Evolutionary conservation across 2,329 filamentous ascomycete species (phyloP).

Genomic region (Catunica adiposa): DNA sequence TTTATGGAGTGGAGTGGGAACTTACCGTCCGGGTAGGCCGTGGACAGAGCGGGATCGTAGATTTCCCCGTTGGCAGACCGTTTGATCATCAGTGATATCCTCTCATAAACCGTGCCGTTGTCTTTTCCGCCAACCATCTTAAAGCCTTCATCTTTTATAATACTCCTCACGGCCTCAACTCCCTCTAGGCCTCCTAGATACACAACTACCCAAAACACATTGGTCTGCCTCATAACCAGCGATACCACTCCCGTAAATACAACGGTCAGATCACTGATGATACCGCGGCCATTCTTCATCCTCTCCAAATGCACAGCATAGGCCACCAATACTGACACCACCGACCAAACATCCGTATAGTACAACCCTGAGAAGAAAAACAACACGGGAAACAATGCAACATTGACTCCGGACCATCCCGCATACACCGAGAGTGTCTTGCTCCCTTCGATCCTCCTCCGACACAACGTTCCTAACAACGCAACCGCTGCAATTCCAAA

Average conservation of each 20-base stretch:
- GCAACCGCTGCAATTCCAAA: slow-evolving; percentile 28
- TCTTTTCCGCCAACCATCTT: neutral
- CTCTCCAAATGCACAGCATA: slow-evolving; percentile 43
- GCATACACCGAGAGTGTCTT: slow-evolving; percentile 21
- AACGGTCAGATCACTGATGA: slow-evolving; percentile 27
- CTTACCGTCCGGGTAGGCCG: slow-evolving; percentile 29
- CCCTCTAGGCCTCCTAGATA: slow-evolving; percentile 51
- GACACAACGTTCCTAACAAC: slow-evolving; percentile 33
- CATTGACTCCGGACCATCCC: slow-evolving; percentile 55
- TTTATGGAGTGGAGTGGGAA: neutral
- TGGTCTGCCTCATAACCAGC: slow-evolving; percentile 77
- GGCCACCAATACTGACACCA: slow-evolving; percentile 53
- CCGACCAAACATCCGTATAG: slow-evolving; percentile 83
- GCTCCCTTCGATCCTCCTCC: slow-evolving; percentile 31
- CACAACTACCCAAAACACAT: slow-evolving; percentile 85
- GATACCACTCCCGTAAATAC: slow-evolving; percentile 45
- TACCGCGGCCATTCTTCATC: slow-evolving; percentile 20
- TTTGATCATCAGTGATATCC: slow-evolving; percentile 23
- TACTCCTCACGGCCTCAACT: slow-evolving; percentile 32
- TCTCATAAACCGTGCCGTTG: slow-evolving; percentile 19
- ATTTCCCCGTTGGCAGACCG: slow-evolving; percentile 35
- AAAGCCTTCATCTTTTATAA: slow-evolving; percentile 17
- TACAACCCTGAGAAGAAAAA: slow-evolving; percentile 96
- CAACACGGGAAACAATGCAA: slow-evolving; percentile 69
- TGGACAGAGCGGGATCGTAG: slow-evolving; percentile 35